phyloP scores from a whole-genome alignment of 2,329 filamentous ascomycete species.

The Apiospora hydei region DNA sequence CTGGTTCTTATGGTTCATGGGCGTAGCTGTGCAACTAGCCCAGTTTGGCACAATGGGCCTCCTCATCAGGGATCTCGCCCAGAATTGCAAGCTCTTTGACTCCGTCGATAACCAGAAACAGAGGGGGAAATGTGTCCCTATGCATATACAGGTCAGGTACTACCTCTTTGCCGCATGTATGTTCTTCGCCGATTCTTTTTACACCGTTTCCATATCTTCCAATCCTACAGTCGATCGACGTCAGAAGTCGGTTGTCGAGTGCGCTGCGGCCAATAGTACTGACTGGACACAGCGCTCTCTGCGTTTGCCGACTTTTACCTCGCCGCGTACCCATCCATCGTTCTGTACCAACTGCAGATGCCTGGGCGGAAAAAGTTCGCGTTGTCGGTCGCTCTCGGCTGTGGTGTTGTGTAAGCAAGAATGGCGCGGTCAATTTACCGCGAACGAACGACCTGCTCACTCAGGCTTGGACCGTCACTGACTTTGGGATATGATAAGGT shows the following conservation, averaged over 20 bases:
- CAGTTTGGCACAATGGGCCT: slow-evolving; percentile 3
- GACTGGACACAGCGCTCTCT: slow-evolving; percentile 39
- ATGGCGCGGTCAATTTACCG: neutral
- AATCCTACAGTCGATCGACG: neutral
- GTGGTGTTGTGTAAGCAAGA: slow-evolving; percentile 46
- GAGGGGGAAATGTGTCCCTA: neutral
- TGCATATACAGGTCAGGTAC: neutral
- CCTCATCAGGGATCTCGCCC: neutral
- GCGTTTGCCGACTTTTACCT: slow-evolving; percentile 51
- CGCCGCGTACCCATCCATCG: slow-evolving; percentile 48
- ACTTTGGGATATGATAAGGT: slow-evolving; percentile 29
- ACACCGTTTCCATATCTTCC: neutral
- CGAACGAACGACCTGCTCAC: neutral
- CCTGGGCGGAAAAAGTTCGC: slow-evolving; percentile 50
- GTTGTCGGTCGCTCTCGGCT: slow-evolving; percentile 46
- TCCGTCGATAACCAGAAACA: neutral
- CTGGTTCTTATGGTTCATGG: slow-evolving; percentile 21
- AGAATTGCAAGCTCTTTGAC: neutral
- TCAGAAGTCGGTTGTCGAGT: no score
- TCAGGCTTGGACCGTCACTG: neutral
- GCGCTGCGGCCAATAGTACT: neutral
- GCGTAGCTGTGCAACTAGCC: neutral
- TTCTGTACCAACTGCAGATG: slow-evolving; percentile 48
- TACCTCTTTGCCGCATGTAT: slow-evolving; percentile 42
- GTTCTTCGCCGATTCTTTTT: neutral